Evolutionary conservation across 2,329 filamentous ascomycete species (phyloP), one percentile per base, ranked within the genome.

Genomic region (Colletotrichum kahawae): DNA sequence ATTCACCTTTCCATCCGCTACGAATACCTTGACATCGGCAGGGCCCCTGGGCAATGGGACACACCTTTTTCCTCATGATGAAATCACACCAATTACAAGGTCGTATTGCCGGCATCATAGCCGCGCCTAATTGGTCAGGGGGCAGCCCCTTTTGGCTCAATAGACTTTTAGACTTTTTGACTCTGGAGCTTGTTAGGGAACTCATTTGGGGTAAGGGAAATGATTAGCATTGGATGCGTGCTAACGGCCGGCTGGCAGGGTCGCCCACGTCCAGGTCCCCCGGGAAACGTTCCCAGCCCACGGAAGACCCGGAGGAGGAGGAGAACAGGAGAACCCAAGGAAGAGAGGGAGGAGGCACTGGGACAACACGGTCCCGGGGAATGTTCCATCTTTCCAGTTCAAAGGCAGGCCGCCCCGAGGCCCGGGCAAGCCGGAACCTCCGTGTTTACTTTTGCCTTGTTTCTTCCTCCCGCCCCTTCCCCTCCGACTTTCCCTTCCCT

Each of bases 71-170:
- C 10, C 38, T 43, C 24, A 18, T 24, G 21, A 27, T 69, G 59
- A 54, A 71, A 59, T 64, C 63, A 73, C 34, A 60, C 62, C 68
- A 75, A 60, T 71, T 48, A 64, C 18, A 48, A 18, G 21, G 73
- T 59, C 31, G 29, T 34, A 62, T 48, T 24, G 34, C n/a, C 54
- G 62, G 51, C 38, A 14, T 43, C 60, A 33, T 31, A 10, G 51
- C 18, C 21, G n/a, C 7, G 16, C 36, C 24, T 62, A 12, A 75
- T 75, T 75, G 69, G 72, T 29, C 24, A 31, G 16, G 18, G 9
- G 12, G 13, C 18, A 34, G 27, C 33, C 48, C n/a, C 36, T 64
- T 27, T 56, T 24, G 57, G 56, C 33, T 68, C 57, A 68, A 31
- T 65, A 38, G 36, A 51, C 67, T 71, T 75, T 54, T 63, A 43